Evolutionary conservation across 352 stramenopile genomes (phyloP), one percentile per base, ranked within the genome.

Genomic region (Lagenidium sp.): DNA sequence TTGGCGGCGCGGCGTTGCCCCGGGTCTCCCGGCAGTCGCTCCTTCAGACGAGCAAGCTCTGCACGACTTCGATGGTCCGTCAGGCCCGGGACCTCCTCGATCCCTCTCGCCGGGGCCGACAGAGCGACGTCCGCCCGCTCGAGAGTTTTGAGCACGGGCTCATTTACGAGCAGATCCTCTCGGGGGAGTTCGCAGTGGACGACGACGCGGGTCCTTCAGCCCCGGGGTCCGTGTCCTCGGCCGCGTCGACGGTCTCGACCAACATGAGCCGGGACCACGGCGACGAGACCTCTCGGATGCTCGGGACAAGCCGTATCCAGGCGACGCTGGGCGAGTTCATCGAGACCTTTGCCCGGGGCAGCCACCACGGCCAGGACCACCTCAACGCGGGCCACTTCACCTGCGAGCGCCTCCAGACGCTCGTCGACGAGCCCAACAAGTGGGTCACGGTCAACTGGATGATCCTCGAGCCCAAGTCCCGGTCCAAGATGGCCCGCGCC

Each of bases 381-480:
- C 22, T 65, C 12, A 36, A 56, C 26, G 34, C 36, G 2, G 36
- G 43, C 53, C 47, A 60, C 45, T 32, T 30, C 4, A 53, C 32
- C 29, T 48, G 21, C 8, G 50, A 49, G n/a, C 36, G 39, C 24
- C 41, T 70, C 10, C 53, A 54, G 12, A 51, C 55, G 30, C 39
- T 68, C n/a, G n/a, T n/a, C 3, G 77, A 87, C 4, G 90, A 93
- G 50, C 80, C 80, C 5, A 82, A 86, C 41, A 77, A 93, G 44
- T 87, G 77, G 37, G 75, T 93, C n/a, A 75, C 61, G 1, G 73
- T 87, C 44, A 87, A 89, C 53, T 93, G 80, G 80, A 83, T 70
- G 1, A 77, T 77, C 2, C 58, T 90, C 28, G 75, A 88, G n/a
- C n/a, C n/a, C n/a, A n/a, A n/a, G 45, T 90, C 77, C 6, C 72